Evolutionary conservation across 768 basidiomycete genomes (phyloP), one percentile per base, ranked within the genome.

Genomic region (Serendipita vermifera): DNA sequence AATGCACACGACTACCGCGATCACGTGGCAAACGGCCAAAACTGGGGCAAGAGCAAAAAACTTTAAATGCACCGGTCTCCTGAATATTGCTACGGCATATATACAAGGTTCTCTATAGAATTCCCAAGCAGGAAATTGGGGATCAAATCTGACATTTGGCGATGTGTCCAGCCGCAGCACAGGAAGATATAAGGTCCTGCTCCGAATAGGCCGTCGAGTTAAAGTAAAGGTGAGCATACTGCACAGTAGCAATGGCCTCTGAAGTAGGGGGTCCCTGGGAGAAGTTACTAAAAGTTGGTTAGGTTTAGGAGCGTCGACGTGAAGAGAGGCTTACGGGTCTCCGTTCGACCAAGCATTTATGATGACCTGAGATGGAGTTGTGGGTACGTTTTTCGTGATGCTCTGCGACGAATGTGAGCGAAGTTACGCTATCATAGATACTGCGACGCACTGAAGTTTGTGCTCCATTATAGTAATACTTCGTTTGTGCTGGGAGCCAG

Each of bases 281-380:
- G 32, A 54, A 58, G 36, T 17, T 22, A 31, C 46, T 51, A n/a
- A 51, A 22, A 26, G 9, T 27, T 20, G 27, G 15, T 17, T 40
- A 5, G 43, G 14, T 6, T 20, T 5, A 33, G 17, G 29, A 54
- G 15, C 51, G 15, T 38, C 3, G 2, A 43, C 40, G 20, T 39
- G n/a, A 20, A 26, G 29, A 57, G 24, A 59, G 6, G 9, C 55
- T 43, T n/a, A 35, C 55, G 59, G 48, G 35, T 60, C 59, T 9
- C 60, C 60, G 40, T 60, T 57, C 20, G 39, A 46, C 60, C 60
- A 61, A 22, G 60, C 60, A 33, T 61, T 61, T 7, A 54, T n/a
- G 24, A 61, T 54, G 22, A 61, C 29, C 14, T n/a, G 40, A 29
- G 35, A 54, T 2, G 33, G 40, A 9, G 39, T 32, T 15, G 5